These are phyloP conservation scores for Manihot esculenta DNA, from an alignment of 441 rosid genomes.

Conservation along the genomic window DNA sequence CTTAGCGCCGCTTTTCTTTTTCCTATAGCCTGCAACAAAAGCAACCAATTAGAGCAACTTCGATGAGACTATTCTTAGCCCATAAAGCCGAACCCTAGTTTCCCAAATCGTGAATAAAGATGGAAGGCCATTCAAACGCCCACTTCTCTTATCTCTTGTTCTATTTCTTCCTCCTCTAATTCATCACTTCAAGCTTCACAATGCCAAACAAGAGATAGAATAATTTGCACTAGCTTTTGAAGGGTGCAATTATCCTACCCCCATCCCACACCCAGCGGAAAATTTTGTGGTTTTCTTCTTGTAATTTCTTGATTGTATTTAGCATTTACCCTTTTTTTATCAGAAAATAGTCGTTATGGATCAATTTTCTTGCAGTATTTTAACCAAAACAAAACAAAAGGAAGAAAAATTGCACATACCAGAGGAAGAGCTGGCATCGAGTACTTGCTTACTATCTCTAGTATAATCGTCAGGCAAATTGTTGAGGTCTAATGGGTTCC, in stretches of 20 bases:
- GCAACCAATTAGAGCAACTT: conserved; percentile 39
- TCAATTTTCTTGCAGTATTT: background rate
- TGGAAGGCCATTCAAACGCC: background rate
- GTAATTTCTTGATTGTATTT: background rate
- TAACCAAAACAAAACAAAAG: background rate
- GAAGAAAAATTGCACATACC: conserved; percentile 27
- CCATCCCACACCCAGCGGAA: too few species aligned
- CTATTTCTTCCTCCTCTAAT: background rate
- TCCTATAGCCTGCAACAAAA: conserved; percentile 39
- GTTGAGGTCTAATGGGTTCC: conserved; percentile 86
- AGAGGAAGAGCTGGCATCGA: conserved; percentile 56
- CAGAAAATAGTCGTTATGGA: background rate
- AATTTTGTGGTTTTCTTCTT: background rate
- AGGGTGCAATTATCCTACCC: too few species aligned
- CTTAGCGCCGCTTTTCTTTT: conserved; percentile 63
- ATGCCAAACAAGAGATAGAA: background rate
- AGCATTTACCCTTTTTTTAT: too few species aligned
- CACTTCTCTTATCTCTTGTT: background rate
- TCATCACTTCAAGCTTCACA: conserved; percentile 6
- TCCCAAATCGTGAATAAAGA: conserved; percentile 12
- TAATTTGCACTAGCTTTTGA: background rate
- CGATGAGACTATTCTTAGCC: conserved; percentile 38
- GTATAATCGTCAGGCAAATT: conserved; percentile 78
- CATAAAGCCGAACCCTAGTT: conserved; percentile 34
- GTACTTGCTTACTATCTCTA: conserved; percentile 47